A percentile compares a stretch with the other conserved stretches of the same genome.
phyloP scores from a whole-genome alignment of 169 alveolate genomes.

The Plasmodium falciparum region DNA sequence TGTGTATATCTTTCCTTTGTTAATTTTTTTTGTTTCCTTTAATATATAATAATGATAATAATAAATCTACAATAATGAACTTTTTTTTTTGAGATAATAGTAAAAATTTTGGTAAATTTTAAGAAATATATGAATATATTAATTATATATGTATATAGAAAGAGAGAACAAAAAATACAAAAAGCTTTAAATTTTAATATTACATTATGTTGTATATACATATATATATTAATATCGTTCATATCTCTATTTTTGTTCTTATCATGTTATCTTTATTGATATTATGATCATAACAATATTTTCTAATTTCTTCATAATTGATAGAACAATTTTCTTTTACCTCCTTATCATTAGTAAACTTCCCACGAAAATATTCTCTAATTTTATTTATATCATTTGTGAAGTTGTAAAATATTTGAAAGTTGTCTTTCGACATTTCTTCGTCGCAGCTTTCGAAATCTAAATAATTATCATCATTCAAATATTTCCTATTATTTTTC shows the following conservation, averaged over 20 bases:
- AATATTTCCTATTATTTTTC: conserved; percentile 4
- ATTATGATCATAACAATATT: conserved; percentile 32
- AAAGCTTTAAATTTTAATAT: no score
- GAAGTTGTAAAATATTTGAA: conserved; percentile 48
- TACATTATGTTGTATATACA: no score
- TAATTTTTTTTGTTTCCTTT: no score
- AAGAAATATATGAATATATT: no score
- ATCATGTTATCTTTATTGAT: background rate
- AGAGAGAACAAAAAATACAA: no score
- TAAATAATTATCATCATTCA: conserved; percentile 29
- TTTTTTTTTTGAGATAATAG: no score
- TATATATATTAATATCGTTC: no score
- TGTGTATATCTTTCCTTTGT: no score
- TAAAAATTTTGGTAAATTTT: no score
- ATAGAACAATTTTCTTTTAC: conserved; percentile 57
- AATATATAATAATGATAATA: no score
- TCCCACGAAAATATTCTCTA: conserved; percentile 39
- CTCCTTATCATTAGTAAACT: conserved; percentile 30
- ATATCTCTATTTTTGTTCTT: background rate
- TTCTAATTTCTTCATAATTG: conserved; percentile 64
- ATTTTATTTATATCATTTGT: conserved; percentile 46
- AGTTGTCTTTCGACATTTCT: conserved; percentile 57
- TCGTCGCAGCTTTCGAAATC: conserved; percentile 72
- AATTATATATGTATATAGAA: no score
- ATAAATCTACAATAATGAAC: no score